Conservation (phyloP, 148 eudicot species). For the Heliamphora exappendiculata region DNA sequence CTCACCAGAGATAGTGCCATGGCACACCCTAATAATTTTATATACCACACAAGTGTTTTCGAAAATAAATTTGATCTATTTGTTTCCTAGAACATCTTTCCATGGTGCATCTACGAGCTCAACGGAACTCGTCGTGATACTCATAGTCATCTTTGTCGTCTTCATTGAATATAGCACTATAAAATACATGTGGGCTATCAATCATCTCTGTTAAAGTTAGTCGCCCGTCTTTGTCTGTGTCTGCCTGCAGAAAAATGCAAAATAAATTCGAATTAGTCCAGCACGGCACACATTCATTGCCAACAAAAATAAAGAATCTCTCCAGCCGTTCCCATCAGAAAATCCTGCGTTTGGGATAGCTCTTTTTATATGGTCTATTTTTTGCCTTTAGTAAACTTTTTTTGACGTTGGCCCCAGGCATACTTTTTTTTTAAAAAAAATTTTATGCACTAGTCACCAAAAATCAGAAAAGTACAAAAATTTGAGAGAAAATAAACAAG, state of each 20-base stretch:
- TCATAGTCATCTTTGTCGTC: constrained; percentile 74
- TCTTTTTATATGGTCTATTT: background rate
- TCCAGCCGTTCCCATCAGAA: too few relatives aligned
- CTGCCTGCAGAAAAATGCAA: constrained; percentile 52
- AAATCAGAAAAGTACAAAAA: too few relatives aligned
- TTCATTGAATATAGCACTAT: constrained; percentile 68
- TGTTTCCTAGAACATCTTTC: background rate
- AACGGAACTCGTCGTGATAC: constrained; percentile 88
- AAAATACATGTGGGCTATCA: constrained; percentile 84
- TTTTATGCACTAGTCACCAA: too few relatives aligned
- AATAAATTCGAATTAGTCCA: background rate
- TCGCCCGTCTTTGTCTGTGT: constrained; percentile 77
- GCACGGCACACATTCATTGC: background rate
- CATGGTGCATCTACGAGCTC: background rate
- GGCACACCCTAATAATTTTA: constrained; percentile 3
- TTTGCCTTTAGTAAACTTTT: too few relatives aligned
- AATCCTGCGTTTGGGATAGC: too few relatives aligned
- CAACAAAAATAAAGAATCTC: background rate
- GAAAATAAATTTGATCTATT: constrained; percentile 8
- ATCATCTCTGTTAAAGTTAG: constrained; percentile 78
- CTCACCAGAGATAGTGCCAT: constrained; percentile 13
- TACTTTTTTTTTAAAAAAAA: too few relatives aligned
- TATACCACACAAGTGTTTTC: background rate
- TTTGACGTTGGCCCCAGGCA: too few relatives aligned
- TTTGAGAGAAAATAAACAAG: too few relatives aligned